Percentiles rank a stretch among this genome's conserved stretches.
Conservation (phyloP, 2,329 filamentous ascomycete species). For the Microcera coccophila region DNA sequence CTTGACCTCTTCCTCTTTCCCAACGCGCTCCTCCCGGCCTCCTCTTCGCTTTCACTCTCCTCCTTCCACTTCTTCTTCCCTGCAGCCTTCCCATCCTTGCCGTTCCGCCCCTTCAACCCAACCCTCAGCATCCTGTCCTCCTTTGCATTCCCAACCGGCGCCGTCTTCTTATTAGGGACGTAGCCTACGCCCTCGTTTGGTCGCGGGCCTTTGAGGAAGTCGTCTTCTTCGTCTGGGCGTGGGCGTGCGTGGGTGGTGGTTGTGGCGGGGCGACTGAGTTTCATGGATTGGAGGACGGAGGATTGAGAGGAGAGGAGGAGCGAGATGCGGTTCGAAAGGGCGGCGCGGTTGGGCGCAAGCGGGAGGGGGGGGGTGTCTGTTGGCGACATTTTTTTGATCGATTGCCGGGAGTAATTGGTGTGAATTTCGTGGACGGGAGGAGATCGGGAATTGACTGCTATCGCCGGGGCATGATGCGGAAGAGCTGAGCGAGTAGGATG, state of each 20-base stretch:
- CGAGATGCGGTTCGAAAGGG: conserved; percentile 41
- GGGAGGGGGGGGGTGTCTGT: conserved; percentile 28
- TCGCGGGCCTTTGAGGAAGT: conserved; percentile 20
- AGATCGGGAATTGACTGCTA: no score
- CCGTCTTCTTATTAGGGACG: conserved; percentile 24
- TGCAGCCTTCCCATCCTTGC: conserved; percentile 9
- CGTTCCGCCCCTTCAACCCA: conserved; percentile 23
- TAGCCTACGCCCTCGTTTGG: conserved; percentile 43
- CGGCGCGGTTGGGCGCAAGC: conserved; percentile 35
- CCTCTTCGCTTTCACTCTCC: conserved; percentile 35
- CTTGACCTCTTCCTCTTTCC: conserved; percentile 36
- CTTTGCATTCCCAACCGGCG: conserved; percentile 20
- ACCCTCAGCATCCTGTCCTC: conserved; percentile 30
- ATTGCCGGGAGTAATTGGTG: no score
- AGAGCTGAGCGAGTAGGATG: not conserved
- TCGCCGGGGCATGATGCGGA: not conserved
- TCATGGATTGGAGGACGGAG: conserved; percentile 31
- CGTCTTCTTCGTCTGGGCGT: conserved; percentile 24
- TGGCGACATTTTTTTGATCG: conserved; percentile 17
- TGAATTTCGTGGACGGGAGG: no score
- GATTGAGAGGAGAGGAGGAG: conserved; percentile 36
- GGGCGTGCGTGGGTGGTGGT: conserved; percentile 2
- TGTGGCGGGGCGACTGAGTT: conserved; percentile 19
- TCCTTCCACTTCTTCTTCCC: conserved; percentile 12
- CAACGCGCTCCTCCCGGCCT: conserved; percentile 36